Percentiles rank a stretch among this genome's conserved stretches.
These are phyloP conservation scores for Penicillium palitans DNA, from an alignment of 2,329 filamentous ascomycete species.

Conservation along the genomic window DNA sequence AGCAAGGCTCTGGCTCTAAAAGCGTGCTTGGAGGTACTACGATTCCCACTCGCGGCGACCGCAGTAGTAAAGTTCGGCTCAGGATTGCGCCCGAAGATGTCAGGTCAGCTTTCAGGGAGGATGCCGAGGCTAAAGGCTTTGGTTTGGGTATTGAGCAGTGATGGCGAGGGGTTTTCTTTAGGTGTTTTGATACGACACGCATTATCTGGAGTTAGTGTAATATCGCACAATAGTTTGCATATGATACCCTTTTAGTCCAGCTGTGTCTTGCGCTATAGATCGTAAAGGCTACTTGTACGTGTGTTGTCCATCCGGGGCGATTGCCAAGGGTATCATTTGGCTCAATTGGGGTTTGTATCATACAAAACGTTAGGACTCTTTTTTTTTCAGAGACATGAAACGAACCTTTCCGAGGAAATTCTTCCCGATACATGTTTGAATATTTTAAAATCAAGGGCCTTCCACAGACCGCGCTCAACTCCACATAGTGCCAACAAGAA, in stretches of 20 bases:
- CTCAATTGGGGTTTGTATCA: constrained; percentile 1
- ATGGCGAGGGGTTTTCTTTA: neutral
- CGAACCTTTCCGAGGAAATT: constrained; percentile 5
- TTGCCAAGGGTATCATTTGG: neutral
- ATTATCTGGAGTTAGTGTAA: constrained; percentile 14
- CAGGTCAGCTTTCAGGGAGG: constrained; percentile 80
- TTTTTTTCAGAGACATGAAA: constrained; percentile 10
- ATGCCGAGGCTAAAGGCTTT: constrained; percentile 79
- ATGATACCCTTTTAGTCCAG: constrained; percentile 20
- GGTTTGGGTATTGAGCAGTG: constrained; percentile 56
- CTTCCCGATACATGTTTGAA: constrained; percentile 7
- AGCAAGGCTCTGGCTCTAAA: constrained; percentile 46
- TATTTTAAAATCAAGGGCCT: constrained; percentile 6
- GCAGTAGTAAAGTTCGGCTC: constrained; percentile 82
- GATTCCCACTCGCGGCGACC: constrained; percentile 67
- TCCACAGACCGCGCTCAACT: constrained; percentile 32
- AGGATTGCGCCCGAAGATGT: constrained; percentile 90
- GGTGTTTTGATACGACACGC: constrained; percentile 3
- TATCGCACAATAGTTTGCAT: constrained; percentile 11
- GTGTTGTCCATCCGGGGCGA: neutral
- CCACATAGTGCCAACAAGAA: constrained; percentile 31
- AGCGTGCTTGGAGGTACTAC: constrained; percentile 42
- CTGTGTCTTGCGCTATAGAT: neutral
- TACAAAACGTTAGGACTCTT: constrained; percentile 12
- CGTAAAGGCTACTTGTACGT: neutral